These are phyloP conservation scores for Lolium multiflorum DNA, from an alignment of 176 grass and related monocot genomes.

Conservation along the genomic window DNA sequence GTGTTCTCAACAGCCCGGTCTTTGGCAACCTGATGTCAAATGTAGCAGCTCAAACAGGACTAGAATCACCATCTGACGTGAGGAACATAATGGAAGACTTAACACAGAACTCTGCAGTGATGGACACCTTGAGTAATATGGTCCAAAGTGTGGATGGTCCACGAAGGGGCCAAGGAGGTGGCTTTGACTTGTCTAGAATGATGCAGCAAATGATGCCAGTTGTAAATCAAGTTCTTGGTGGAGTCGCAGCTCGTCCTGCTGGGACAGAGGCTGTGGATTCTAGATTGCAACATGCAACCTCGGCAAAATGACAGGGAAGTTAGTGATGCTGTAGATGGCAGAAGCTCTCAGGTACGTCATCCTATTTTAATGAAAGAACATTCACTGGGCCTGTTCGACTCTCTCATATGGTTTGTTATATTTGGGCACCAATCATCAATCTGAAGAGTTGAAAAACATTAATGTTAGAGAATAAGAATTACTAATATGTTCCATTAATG, in stretches of 20 bases:
- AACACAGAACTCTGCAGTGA: conserved; percentile 64
- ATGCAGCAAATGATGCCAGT: conserved; percentile 94
- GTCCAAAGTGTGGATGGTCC: conserved; percentile 73
- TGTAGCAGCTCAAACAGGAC: conserved; percentile 67
- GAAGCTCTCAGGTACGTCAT: conserved; percentile 50
- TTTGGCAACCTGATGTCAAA: conserved; percentile 69
- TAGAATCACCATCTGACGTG: conserved; percentile 60
- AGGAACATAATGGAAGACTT: conserved; percentile 81
- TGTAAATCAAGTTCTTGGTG: conserved; percentile 80
- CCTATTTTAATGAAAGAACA: background rate
- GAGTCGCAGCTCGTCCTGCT: conserved; percentile 31
- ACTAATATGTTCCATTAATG: background rate
- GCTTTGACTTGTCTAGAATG: conserved; percentile 86
- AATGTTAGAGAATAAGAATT: background rate
- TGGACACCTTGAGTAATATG: conserved; percentile 67
- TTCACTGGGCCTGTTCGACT: background rate
- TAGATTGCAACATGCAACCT: conserved; percentile 31
- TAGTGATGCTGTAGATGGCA: background rate
- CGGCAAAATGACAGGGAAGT: conserved; percentile 26
- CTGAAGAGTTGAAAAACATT: background rate
- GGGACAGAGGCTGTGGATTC: conserved; percentile 41
- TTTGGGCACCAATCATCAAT: background rate
- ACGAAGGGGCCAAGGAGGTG: conserved; percentile 59
- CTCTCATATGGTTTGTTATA: background rate
- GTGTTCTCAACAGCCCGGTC: conserved; percentile 65